Conservation (phyloP, 108 stramenopile species). For the Aurantiochytrium sp. region DNA sequence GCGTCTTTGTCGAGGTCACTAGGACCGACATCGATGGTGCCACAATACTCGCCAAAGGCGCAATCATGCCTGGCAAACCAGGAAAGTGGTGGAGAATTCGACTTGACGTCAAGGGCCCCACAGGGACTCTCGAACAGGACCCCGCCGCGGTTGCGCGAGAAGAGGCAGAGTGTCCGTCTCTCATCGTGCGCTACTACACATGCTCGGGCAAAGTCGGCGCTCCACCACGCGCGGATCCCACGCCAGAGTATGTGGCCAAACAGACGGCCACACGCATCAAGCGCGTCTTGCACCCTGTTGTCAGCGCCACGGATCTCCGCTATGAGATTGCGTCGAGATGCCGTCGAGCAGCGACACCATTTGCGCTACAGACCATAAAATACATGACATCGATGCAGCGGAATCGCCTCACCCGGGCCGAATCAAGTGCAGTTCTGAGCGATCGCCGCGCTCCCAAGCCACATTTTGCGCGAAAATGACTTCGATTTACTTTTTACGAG, state of each 20-base stretch:
- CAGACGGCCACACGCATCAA: neutral
- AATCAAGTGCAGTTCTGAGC: too few relatives aligned
- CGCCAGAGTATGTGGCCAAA: neutral
- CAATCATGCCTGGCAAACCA: neutral
- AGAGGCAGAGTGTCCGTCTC: neutral
- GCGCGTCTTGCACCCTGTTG: neutral
- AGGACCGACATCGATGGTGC: neutral
- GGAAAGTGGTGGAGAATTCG: neutral
- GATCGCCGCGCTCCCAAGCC: too few relatives aligned
- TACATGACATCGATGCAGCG: too few relatives aligned
- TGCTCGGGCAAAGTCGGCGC: neutral
- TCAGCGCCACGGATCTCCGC: neutral
- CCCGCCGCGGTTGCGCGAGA: neutral
- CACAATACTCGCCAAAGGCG: neutral
- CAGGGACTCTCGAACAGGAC: neutral
- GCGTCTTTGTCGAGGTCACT: neutral
- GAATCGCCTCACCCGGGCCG: too few relatives aligned
- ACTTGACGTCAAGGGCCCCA: neutral
- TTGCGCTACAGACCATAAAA: too few relatives aligned
- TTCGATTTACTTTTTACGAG: too few relatives aligned
- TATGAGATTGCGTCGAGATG: neutral
- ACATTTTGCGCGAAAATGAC: too few relatives aligned
- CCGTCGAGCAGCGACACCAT: too few relatives aligned
- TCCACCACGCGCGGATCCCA: neutral
- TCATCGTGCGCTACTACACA: neutral